phyloP scores from a whole-genome alignment of 306 rosid species.

The Rosa rugosa region DNA sequence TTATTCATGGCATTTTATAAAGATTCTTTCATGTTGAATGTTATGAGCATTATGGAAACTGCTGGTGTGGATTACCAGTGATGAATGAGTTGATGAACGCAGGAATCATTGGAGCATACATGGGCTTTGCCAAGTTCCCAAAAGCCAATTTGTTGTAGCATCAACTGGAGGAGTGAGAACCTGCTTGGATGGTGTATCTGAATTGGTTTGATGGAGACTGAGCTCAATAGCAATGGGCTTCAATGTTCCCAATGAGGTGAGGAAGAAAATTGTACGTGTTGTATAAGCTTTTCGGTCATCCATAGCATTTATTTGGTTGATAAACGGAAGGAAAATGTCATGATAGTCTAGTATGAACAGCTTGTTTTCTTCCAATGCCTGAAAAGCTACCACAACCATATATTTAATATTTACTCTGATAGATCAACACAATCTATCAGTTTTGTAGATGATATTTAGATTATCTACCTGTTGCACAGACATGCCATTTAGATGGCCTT shows the following conservation, averaged over 20 bases:
- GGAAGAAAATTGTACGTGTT: constrained; percentile 65
- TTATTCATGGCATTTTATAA: background rate
- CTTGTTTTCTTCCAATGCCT: constrained; percentile 75
- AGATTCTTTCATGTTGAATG: background rate
- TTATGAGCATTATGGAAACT: no score
- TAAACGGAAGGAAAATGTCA: constrained; percentile 78
- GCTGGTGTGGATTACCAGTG: constrained; percentile 58
- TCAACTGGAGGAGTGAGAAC: constrained; percentile 69
- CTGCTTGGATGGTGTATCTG: constrained; percentile 51
- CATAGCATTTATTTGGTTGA: constrained; percentile 62
- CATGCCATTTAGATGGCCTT: constrained; percentile 42
- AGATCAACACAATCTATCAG: background rate
- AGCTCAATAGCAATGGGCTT: constrained; percentile 92
- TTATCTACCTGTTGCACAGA: constrained; percentile 38
- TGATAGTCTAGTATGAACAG: constrained; percentile 74
- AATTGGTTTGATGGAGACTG: constrained; percentile 55
- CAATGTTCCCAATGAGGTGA: constrained; percentile 60
- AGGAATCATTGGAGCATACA: constrained; percentile 77
- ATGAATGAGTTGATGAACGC: constrained; percentile 85
- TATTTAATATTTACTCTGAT: background rate
- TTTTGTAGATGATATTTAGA: background rate
- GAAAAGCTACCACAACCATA: constrained; percentile 2
- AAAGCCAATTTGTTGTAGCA: constrained; percentile 66
- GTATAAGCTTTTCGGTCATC: constrained; percentile 84
- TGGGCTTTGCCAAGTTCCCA: constrained; percentile 95